Base-by-base conservation (phyloP, 2,329 filamentous ascomycete species). In the Apiospora kogelbergensis region DNA sequence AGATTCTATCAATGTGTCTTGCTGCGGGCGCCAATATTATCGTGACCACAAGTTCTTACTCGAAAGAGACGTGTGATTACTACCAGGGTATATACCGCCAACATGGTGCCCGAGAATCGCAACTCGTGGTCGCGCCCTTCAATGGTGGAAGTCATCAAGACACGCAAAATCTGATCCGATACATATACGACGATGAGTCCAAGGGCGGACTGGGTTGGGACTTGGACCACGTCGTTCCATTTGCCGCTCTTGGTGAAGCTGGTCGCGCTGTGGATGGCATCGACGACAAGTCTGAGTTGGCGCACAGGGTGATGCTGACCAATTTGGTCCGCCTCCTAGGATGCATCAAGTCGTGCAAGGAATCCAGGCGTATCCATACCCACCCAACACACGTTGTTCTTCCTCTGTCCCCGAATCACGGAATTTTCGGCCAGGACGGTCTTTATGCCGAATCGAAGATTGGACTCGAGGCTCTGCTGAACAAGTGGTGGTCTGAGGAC, bases 371-470 rank as follows among this genome's bases (percentile, higher is more conserved):
- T 7, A 73, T 76, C 64, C 66, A 70, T 22, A 78, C 76, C 1
- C 73, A 78, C 17, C 81, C 81, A 10, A 77, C 82, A 0, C 76
- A 79, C 42, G 80, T 83, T 2, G 69, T 84, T 10, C 70, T 84
- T 6, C 82, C 82, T 0, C 76, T 84, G 44, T 84, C 82, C 0
- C 81, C 81, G 7, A 84, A 84, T 68, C 80, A 82, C 64, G 82
- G 82, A 42, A 76, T 73, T 1, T 81, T 84, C 66, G 82, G 82
- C 1, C 74, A 76, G 2, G 82, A 84, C 67, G 82, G 82, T 0
- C 70, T 84, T 15, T 84, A 84, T 68, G 75, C 80, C 0, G 83
- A 84, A 70, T 82, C 81, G 2, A 84, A 84, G 72, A 73, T 83
- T 1, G 82, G 73, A 0, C 74, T 83, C 3, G 79, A 81, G 71